These are phyloP conservation scores for Colletotrichum musicola DNA, from an alignment of 2,329 filamentous ascomycete genomes.

Conservation along the genomic window DNA sequence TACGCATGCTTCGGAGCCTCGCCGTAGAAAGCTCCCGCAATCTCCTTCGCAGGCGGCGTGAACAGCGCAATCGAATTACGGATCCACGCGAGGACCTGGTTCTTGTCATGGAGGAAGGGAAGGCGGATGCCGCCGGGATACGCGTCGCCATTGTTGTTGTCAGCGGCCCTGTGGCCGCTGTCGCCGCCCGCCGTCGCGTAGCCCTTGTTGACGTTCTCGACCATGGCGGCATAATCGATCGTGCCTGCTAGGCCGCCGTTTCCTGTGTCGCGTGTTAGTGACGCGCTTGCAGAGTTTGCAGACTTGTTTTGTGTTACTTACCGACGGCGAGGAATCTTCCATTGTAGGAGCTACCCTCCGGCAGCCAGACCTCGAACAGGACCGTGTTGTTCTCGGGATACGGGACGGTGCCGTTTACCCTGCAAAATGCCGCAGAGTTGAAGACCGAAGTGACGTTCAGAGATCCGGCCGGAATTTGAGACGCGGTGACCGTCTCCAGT, in stretches of 20 bases:
- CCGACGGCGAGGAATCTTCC: constrained; percentile 22
- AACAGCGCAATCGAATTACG: constrained; percentile 23
- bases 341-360: background rate
- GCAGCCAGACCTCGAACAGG: constrained; percentile 23
- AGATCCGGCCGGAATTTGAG: background rate
- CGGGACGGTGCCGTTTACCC: constrained; percentile 3
- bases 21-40: background rate
- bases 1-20: background rate
- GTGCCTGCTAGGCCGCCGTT: constrained; percentile 27
- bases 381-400: constrained; percentile 22
- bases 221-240: constrained; percentile 19
- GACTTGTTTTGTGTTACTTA: background rate
- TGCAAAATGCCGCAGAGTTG: constrained; percentile 13
- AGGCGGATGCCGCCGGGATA: constrained; percentile 16
- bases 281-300: background rate
- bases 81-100: constrained; percentile 32
- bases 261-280: background rate
- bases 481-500: background rate
- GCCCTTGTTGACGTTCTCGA: constrained; percentile 25
- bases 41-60: constrained; percentile 4
- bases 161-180: constrained; percentile 14
- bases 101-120: constrained; percentile 13
- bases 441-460: constrained; percentile 8
- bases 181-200: constrained; percentile 25
- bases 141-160: constrained; percentile 18